phyloP scores from a whole-genome alignment of 164 flowering plant species.

The Vitis riparia region DNA sequence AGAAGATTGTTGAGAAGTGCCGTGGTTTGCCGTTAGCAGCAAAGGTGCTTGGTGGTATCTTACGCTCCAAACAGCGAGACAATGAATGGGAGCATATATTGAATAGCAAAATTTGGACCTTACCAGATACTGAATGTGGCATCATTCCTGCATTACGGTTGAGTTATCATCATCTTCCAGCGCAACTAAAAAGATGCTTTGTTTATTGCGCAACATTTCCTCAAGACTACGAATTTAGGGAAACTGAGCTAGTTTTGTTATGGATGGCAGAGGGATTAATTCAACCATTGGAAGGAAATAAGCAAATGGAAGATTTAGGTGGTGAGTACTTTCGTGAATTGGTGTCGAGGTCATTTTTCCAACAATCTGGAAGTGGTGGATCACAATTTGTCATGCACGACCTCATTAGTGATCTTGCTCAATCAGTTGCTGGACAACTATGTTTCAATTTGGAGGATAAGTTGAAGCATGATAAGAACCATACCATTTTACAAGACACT shows the following conservation, averaged over 20 bases:
- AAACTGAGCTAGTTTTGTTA: background rate
- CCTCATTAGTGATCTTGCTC: background rate
- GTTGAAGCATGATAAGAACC: background rate
- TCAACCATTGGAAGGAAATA: background rate
- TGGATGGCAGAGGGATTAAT: constrained; percentile 13
- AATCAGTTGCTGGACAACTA: background rate
- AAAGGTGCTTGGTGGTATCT: too few relatives aligned
- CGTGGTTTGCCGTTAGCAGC: too few relatives aligned
- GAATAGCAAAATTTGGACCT: background rate
- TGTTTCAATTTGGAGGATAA: too few relatives aligned
- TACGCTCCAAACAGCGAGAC: too few relatives aligned
- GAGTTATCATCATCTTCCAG: constrained; percentile 1
- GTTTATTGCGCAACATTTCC: constrained; percentile 10
- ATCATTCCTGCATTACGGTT: background rate
- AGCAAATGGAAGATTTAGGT: constrained; percentile 2
- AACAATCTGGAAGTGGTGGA: background rate
- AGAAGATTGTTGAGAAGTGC: too few relatives aligned
- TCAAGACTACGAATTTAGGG: background rate
- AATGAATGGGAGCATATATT: too few relatives aligned
- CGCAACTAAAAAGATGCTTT: constrained; percentile 8
- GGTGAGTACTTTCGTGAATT: background rate
- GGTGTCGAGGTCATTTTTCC: background rate
- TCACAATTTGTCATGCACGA: background rate
- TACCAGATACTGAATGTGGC: background rate
- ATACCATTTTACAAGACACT: too few relatives aligned